Evolutionary conservation across 352 stramenopile genomes (phyloP).

Genomic region (Phytophthora syringae): DNA sequence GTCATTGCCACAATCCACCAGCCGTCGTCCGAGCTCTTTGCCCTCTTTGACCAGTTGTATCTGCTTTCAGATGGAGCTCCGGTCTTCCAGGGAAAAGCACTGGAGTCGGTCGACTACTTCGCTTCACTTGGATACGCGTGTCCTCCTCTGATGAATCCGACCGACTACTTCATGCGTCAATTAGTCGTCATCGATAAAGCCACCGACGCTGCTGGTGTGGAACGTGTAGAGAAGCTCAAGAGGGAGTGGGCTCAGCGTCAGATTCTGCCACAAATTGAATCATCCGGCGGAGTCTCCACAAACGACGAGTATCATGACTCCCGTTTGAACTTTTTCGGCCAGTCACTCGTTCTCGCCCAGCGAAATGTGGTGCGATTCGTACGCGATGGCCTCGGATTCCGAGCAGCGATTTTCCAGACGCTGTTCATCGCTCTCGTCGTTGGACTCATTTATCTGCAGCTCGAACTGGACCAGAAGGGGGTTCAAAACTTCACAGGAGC

Average conservation of each 20-base stretch:
- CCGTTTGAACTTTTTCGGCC: neutral
- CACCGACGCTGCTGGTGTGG: conserved; percentile 37
- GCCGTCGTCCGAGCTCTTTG: conserved; percentile 65
- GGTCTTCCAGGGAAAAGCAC: conserved; percentile 59
- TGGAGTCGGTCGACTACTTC: conserved; percentile 58
- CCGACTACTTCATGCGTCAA: conserved; percentile 74
- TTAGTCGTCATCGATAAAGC: conserved; percentile 60
- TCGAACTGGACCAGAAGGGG: conserved; percentile 42
- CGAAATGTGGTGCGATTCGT: conserved; percentile 47
- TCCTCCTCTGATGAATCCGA: conserved; percentile 54
- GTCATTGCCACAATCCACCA: conserved; percentile 91
- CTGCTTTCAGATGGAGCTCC: conserved; percentile 51
- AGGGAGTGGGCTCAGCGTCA: conserved; percentile 36
- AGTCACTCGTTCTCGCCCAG: conserved; percentile 5
- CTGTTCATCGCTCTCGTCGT: conserved; percentile 46
- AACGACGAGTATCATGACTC: neutral
- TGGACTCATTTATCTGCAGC: conserved; percentile 55
- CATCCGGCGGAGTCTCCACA: too few species aligned
- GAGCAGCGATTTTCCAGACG: conserved; percentile 30
- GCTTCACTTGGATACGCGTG: conserved; percentile 44
- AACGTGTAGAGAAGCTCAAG: conserved; percentile 49
- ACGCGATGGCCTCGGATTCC: conserved; percentile 42
- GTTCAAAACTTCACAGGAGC: conserved; percentile 54
- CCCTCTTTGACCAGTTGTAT: conserved; percentile 62
- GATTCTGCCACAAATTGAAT: conserved; percentile 23